Base-by-base conservation (phyloP, 495 filamentous ascomycete genomes). In the Lepidopterella palustris region DNA sequence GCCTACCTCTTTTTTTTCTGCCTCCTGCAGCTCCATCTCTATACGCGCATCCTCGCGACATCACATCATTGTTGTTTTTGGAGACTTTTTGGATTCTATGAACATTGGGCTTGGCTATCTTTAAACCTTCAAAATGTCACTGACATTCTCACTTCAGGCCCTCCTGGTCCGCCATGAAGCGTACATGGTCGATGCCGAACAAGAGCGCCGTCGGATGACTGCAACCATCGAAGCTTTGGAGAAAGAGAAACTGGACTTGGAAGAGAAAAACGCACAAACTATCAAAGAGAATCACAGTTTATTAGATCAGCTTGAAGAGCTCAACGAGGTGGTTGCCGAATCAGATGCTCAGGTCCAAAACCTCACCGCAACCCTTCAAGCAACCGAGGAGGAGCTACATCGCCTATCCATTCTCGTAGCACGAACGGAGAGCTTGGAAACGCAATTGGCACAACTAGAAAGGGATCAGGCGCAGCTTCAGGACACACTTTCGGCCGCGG, bases 141-240 rank as follows among this genome's bases (percentile, higher is more conserved):
- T 90, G 73, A 90, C 82, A 18, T 88, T 87, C 75, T 72, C 84
- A 40, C 74, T 90, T 54, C 86, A 97, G 92, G 89, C 92, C 31
- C 77, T 98, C 35, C 82, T 98, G 18, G 83, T 86, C 52, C 88
- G 92, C 57, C 92, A 97, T 80, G 92, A 97, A 75, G 82, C 85
- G 39, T 96, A 95, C 71, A 89, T 96, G 78, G 86, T 84, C 20
- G 89, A 96, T 69, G 87, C 90, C 53, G 90, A 95, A 77, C 80
- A 84, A 53, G 89, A 96, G 67, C 85, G 93, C 15, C 72, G 73
- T 45, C 82, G 82, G 28, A 82, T 95, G 76, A 77, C 79, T 11
- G 73, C 77, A 35, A 87, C 78, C 45, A 88, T 97, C 64, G 85
- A 88, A 57, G 76, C 77, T 60, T 75, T 98, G 20, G 91, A 96